Evolutionary conservation across 495 filamentous ascomycete genomes (phyloP).

Genomic region (Aspergillus leporis): DNA sequence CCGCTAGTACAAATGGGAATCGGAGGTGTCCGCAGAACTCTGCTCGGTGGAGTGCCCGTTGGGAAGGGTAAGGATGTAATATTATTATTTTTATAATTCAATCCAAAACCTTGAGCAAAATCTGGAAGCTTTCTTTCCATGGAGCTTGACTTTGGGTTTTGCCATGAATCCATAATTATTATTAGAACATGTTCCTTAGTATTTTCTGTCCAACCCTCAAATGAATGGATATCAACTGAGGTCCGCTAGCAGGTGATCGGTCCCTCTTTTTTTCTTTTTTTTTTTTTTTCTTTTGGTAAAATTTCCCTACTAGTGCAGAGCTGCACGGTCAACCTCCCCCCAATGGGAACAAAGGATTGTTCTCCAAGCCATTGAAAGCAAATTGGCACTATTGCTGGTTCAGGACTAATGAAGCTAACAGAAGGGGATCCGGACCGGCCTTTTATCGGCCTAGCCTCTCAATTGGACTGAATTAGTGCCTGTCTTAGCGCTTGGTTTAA

Average conservation of each 20-base stretch:
- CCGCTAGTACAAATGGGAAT: not conserved
- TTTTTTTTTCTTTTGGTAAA: too few species aligned
- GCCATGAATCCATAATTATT: not conserved
- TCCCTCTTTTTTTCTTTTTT: not conserved
- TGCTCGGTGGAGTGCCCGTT: not conserved
- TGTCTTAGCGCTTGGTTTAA: slow-evolving; percentile 4
- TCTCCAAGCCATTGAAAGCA: not conserved
- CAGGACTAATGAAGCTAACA: slow-evolving; percentile 1
- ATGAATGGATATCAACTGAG: not conserved
- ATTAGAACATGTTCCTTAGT: not conserved
- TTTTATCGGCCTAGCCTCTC: slow-evolving; percentile 6
- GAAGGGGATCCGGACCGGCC: slow-evolving; percentile 11
- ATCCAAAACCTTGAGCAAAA: too few species aligned
- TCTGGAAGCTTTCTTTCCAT: not conserved
- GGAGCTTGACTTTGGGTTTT: not conserved
- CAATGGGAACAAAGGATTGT: not conserved
- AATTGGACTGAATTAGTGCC: slow-evolving; percentile 10
- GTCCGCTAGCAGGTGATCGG: not conserved
- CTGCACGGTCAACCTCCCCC: not conserved
- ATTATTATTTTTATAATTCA: too few species aligned
- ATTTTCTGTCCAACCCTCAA: not conserved
- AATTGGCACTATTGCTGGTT: not conserved
- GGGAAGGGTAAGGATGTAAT: too few species aligned
- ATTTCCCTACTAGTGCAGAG: not conserved
- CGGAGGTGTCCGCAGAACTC: not conserved